Conservation (phyloP, 2,329 filamentous ascomycete genomes). For the Ophiocordyceps camponoti-floridani region DNA sequence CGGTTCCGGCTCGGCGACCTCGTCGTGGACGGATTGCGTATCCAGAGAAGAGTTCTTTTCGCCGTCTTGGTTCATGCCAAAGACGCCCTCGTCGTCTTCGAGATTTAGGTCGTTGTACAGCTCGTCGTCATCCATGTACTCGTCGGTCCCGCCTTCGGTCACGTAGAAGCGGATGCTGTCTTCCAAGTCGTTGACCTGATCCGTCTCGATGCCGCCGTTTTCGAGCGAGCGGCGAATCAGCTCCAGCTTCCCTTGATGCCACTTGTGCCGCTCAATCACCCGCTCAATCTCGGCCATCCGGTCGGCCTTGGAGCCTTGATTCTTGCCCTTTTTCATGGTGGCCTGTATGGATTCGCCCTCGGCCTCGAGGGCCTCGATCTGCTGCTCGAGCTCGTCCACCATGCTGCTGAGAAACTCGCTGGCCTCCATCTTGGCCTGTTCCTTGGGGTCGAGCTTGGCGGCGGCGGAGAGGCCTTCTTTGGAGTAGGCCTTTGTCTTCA, state of each 20-base stretch:
- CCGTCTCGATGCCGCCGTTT: conserved; percentile 77
- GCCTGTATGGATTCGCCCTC: conserved; percentile 75
- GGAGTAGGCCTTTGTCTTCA: conserved; percentile 99
- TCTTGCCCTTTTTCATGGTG: conserved; percentile 90
- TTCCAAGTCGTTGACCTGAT: conserved; percentile 74
- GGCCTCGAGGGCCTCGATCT: conserved; percentile 84
- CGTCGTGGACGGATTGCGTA: conserved; percentile 79
- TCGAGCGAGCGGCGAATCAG: conserved; percentile 77
- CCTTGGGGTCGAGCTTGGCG: conserved; percentile 89
- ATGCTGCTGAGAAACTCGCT: conserved; percentile 71
- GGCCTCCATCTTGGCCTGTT: conserved; percentile 81
- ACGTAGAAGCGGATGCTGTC: conserved; percentile 94
- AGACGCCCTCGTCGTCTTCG: conserved; percentile 78
- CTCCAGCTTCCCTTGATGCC: conserved; percentile 87
- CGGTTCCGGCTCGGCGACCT: conserved; percentile 38
- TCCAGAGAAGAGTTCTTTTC: conserved; percentile 93
- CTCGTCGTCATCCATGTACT: conserved; percentile 85
- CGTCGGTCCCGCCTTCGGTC: conserved; percentile 68
- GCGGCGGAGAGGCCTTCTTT: conserved; percentile 91
- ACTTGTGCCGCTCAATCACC: conserved; percentile 83
- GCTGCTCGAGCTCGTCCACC: conserved; percentile 84
- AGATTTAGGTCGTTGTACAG: conserved; percentile 92
- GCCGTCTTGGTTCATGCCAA: conserved; percentile 61
- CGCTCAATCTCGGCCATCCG: conserved; percentile 74
- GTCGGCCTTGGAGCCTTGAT: conserved; percentile 65